Base-by-base conservation (phyloP, 176 grass and related monocot species). In the Canna indica region DNA sequence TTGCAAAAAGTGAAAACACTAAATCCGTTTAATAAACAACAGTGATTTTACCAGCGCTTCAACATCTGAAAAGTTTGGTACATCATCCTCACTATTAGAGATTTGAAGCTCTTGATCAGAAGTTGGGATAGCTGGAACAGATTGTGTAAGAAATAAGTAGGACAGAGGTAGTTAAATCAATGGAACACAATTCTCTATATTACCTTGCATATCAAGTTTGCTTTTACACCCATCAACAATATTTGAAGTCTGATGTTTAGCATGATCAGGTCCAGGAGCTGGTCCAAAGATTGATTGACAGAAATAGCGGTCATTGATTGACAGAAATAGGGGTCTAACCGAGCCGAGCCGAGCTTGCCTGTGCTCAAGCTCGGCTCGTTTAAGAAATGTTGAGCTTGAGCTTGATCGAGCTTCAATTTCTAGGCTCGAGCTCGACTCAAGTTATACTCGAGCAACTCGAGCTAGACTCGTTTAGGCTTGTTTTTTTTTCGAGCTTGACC, bases 31-130 rank as follows among this genome's bases (percentile, higher is more conserved):
- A 64, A 71, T 45, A 0, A 76, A 69, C 68, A 25, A 24, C 18
- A 47, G 1, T n/a, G 7, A 29, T 20, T 74, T 77, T 90, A 90
- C 88, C 88, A 90, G 67, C 68, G 83, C 75, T 79, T 90, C 88
- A 70, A 90, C 20, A 73, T 90, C 83, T 50, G 82, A 83, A 59
- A 78, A 90, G 64, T 77, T 84, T 59, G 88, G 83, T 69, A 86
- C 59, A 59, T 90, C 83, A 17, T 76, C 77, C 70, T 83, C 88
- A 83, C 52, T 63, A 31, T 79, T 83, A 78, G 68, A 86, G 64
- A 41, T 54, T 83, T 84, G 67, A 80, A 83, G 78, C 72, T 73
- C 78, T 76, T 81, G 88, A 71, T 46, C 62, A 76, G 88, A 72
- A 76, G 67, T 35, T 25, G 78, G 65, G 3, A 17, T 64, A 61